Evolutionary conservation across 768 basidiomycete species (phyloP), one percentile per base, ranked within the genome.

Genomic region (Tulasnella calospora): DNA sequence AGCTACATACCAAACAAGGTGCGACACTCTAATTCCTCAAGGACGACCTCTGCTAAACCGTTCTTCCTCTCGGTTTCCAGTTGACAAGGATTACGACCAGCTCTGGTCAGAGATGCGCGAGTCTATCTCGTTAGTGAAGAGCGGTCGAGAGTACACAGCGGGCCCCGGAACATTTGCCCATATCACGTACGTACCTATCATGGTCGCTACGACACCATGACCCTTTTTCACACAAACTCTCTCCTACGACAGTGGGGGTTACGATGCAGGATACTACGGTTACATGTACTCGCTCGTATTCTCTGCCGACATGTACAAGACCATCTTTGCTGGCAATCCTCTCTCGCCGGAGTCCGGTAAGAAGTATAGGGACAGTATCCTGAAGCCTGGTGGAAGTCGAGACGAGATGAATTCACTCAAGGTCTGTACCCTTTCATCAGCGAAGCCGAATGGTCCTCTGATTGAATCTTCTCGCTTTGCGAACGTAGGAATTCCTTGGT

Each of bases 331-430:
- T 82, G 86, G 86, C 40, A 92, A 93, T 81, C 94, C 94, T 27
- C 86, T 96, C 78, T 89, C 91, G 82, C 89, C 92, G 0, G 85
- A 83, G 33, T 88, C 89, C 21, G 94, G 79, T 69, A 61, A 21
- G 74, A 85, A 84, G 35, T 96, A 96, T 83, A 89, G 94, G 3
- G 88, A 92, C 79, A 90, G 90, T 83, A 95, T 96, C 79, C 87
- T 96, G 23, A 83, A 85, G 41, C 88, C 89, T 10, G 94, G 94
- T 35, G 93, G 92, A 36, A 92, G 91, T 80, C 88, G 92, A 17
- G 94, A 96, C 80, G 94, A 95, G 81, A 84, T 90, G 77, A 91
- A 93, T 70, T 92, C 91, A n/a, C 87, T 96, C 78, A 88, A 92
- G 87, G 93, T 91, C 80, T 0, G 38, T 67, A 23, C 10, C 35